Conservation (phyloP, 192 early-diverging fungal genomes). For the Backusella mclennaniae region DNA sequence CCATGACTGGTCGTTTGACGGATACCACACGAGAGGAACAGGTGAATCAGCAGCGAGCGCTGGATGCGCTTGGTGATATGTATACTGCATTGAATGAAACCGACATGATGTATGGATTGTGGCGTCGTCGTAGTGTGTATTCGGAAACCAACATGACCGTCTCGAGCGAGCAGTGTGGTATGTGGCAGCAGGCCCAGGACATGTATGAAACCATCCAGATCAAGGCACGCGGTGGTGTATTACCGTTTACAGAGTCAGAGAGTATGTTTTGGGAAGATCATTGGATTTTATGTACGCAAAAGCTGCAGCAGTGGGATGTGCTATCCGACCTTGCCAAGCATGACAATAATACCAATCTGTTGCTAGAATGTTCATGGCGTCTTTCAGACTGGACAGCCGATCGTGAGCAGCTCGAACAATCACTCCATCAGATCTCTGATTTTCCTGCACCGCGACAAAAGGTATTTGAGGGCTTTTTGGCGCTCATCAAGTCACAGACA, state of each 20-base stretch:
- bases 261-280: constrained; percentile 97
- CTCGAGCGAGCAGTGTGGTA: constrained; percentile 90
- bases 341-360: constrained; percentile 82
- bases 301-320: constrained; percentile 98
- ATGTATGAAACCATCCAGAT: constrained; percentile 91
- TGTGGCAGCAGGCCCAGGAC: constrained; percentile 90
- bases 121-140: constrained; percentile 87
- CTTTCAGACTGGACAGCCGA: constrained; percentile 91
- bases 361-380: constrained; percentile 94
- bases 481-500: constrained; percentile 65
- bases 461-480: constrained; percentile 86
- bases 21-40: constrained; percentile 78
- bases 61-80: constrained; percentile 91
- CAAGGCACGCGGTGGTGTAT: constrained; percentile 80
- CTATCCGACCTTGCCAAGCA: constrained; percentile 89
- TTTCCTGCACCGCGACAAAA: constrained; percentile 67
- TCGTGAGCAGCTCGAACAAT: constrained; percentile 68
- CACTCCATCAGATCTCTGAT: constrained; percentile 62
- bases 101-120: constrained; percentile 91
- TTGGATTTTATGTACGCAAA: constrained; percentile 89
- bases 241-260: constrained; percentile 92
- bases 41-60: constrained; percentile 79
- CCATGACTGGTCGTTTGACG: constrained; percentile 38
- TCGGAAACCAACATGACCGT: constrained; percentile 92
- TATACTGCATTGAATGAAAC: constrained; percentile 80